Percentiles rank a stretch among this genome's conserved stretches.
phyloP scores from a whole-genome alignment of 148 eudicot species.

The Rhododendron williamsianum region DNA sequence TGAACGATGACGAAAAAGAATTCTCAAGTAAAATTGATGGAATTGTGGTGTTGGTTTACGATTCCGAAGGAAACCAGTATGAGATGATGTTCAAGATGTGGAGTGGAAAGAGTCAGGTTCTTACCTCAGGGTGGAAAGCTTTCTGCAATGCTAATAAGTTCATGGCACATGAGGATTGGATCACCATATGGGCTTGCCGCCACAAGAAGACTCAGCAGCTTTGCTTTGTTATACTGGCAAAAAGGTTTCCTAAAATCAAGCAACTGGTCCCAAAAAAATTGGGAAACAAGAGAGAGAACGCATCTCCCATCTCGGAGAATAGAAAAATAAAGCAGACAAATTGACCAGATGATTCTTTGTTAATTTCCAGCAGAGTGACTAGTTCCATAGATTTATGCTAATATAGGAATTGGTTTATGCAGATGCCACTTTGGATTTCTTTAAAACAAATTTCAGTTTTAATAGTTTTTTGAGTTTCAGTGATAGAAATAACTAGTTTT shows the following conservation, averaged over 20 bases:
- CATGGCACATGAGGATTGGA: neutral
- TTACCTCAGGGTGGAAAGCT: neutral
- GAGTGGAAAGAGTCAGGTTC: neutral
- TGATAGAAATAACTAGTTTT: no score
- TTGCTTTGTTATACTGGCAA: constrained; percentile 8
- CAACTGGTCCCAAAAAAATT: neutral
- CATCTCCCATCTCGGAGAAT: neutral
- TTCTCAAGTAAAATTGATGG: neutral
- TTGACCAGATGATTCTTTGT: neutral
- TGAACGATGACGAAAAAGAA: neutral
- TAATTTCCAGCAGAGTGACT: neutral
- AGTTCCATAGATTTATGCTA: neutral
- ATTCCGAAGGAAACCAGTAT: neutral
- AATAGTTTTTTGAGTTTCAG: neutral
- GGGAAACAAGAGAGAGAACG: neutral
- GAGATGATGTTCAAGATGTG: neutral
- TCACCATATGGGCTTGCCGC: constrained; percentile 6
- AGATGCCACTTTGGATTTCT: neutral
- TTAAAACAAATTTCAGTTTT: neutral
- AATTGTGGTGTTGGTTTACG: neutral
- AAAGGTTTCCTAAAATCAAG: neutral
- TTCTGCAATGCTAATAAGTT: neutral
- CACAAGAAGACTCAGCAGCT: neutral
- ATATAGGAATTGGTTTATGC: neutral
- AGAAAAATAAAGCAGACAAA: neutral